Percentiles rank a stretch among this genome's conserved stretches.
phyloP scores from a whole-genome alignment of 163 green algal genomes.

The Volvox carteri region DNA sequence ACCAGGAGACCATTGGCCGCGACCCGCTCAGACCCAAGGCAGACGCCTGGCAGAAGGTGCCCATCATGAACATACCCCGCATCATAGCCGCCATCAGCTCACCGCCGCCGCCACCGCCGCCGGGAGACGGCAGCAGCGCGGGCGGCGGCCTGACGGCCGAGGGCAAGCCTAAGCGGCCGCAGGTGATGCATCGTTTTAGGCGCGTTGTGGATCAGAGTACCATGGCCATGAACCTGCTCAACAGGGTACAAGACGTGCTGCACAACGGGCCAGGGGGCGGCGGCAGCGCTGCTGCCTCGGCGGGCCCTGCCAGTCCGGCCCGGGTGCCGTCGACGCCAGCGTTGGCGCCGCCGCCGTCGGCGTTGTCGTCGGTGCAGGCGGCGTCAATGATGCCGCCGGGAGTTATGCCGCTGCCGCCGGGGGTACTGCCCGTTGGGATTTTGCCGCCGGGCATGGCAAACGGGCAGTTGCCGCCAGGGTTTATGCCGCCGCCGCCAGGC shows the following conservation, averaged over 20 bases:
- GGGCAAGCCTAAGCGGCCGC: constrained; percentile 41
- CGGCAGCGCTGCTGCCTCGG: neutral
- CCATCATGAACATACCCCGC: constrained; percentile 66
- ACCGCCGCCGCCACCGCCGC: constrained; percentile 54
- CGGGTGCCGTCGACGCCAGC: neutral
- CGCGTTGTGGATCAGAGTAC: constrained; percentile 63
- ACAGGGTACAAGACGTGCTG: constrained; percentile 60
- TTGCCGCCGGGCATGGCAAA: constrained; percentile 1
- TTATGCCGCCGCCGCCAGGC: neutral
- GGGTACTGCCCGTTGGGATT: neutral
- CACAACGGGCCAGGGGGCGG: neutral
- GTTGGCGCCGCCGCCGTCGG: neutral
- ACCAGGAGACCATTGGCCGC: constrained; percentile 50
- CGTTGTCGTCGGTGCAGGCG: neutral
- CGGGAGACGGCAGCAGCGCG: neutral
- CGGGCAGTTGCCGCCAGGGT: neutral
- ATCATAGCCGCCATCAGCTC: constrained; percentile 67
- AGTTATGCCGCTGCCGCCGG: constrained; percentile 5
- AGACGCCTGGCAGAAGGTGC: constrained; percentile 57
- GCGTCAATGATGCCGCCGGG: neutral
- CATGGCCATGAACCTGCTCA: constrained; percentile 67
- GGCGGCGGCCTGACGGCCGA: constrained; percentile 20
- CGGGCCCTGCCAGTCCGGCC: neutral
- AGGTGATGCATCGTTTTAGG: constrained; percentile 63
- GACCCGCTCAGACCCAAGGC: constrained; percentile 42